phyloP scores from a whole-genome alignment of 176 grass and related monocot species.

The Themeda triandra region DNA sequence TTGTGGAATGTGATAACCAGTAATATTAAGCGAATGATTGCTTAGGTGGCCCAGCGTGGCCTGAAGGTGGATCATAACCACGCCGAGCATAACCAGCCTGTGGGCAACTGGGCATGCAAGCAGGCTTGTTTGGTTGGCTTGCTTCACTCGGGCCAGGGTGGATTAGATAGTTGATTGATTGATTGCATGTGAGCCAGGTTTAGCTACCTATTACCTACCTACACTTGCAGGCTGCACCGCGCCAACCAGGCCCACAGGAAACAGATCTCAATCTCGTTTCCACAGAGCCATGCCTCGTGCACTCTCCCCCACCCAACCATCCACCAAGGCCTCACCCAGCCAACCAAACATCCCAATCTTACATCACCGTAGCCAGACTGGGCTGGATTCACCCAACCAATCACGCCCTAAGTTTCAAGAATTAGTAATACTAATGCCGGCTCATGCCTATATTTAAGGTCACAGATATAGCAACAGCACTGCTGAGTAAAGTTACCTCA shows the following conservation, averaged over 20 bases:
- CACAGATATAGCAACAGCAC: slow-evolving; percentile 27
- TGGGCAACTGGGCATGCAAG: not conserved
- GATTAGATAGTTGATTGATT: not conserved
- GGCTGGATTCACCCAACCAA: not conserved
- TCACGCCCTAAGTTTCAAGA: not conserved
- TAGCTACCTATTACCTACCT: not conserved
- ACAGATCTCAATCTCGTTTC: too few species aligned
- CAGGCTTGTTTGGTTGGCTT: not conserved
- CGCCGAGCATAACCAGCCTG: not conserved
- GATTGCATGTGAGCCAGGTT: not conserved
- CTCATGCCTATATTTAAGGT: slow-evolving; percentile 23
- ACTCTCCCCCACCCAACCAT: not conserved
- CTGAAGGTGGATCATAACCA: not conserved
- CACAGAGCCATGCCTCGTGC: too few species aligned
- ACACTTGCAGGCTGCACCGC: not conserved
- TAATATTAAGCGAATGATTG: not conserved
- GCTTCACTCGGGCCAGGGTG: not conserved
- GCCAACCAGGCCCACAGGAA: not conserved
- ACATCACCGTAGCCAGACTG: not conserved
- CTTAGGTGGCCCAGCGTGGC: not conserved
- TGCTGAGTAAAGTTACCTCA: slow-evolving; percentile 64
- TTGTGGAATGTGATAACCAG: not conserved
- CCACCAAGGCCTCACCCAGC: not conserved
- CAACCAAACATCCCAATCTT: not conserved
- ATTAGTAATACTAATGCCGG: not conserved